Base-by-base conservation (phyloP, 805 yeast species). In the Saturnispora hagleri region DNA sequence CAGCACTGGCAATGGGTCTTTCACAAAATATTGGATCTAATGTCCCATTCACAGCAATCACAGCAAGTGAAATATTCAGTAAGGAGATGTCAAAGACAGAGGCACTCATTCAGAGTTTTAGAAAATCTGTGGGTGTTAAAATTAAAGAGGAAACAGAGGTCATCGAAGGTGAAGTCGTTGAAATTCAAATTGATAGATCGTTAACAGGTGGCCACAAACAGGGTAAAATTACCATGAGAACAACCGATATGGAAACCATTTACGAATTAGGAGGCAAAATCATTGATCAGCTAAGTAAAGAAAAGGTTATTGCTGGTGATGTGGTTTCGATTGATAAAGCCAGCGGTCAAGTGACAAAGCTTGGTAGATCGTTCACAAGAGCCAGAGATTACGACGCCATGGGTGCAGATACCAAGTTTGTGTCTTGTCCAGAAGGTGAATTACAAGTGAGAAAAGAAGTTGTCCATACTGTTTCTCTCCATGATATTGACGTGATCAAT, bases 81-180 rank as follows among this genome's bases (percentile, higher is more conserved):
- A 95, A 95, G n/a, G 99, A 93, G 66, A 91, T 93, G 48, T 90
- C 91, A 68, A 93, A 93, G 73, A 93, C 99, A 0, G 97, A 93
- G 63, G 89, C 95, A 1, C 72, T 93, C 63, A 90, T 89, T 93
- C 98, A 93, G 69, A 89, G 89, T 65, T 91, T 93, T 71, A 80
- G 99, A 72, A 81, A 95, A 62, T 96, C 98, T 38, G 93, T 93
- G 67, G 97, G 99, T 3, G 77, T 93, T 56, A 81, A 97, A 70
- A 89, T 93, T 65, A 91, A 90, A 67, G 99, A 93, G 70, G 89
- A 95, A 24, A 93, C 93, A 65, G 99, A 93, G 68, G 96, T 93
- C 7, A 93, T 91, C 63, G 98, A 93, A 69, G 99, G 99, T 57
- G 99, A 93, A 69, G 97, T 93, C 48, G 91, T 95, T 26, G 99